Evolutionary conservation across 345 rosid genomes (phyloP), one percentile per base, ranked within the genome.

Genomic region (Stellera chamaejasme): DNA sequence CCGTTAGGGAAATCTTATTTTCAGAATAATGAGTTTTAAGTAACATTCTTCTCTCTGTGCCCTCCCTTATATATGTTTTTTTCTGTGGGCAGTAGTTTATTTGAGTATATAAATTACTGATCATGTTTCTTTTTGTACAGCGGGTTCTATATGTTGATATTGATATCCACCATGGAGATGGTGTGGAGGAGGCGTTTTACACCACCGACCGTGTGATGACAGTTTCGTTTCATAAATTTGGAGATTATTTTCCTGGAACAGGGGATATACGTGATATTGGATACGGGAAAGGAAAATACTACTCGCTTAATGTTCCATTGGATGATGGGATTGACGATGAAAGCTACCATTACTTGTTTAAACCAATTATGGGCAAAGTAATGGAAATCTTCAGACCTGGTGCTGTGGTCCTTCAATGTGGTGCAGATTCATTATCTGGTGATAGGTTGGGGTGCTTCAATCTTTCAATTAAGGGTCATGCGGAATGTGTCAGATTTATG

Each of bases 391-490:
- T 81, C 66, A 69, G 66, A 60, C 87, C 90, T 14, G 84, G 84
- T 52, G 84, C 84, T 0, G 87, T 83, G 15, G 81, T 83, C 44
- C 77, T 83, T 61, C 91, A 84, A 25, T 79, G 85, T 54, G 87
- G 83, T 54, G 88, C 85, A 52, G 87, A 81, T 68, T 84, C 87
- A 3, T 61, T 84, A 56, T 81, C 91, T 14, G 85, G 91, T 7
- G 91, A 77, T 72, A 69, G 91, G 74, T 72, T 84, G 48, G 85
- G 85, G 46, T 84, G 91, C 74, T 79, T 84, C 63, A 81, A 75
- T 72, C 80, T 81, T 56, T 75, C 87, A 3, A 77, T 80, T 72
- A 86, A 83, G 72, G 91, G 95, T n/a, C 88, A 87, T 45, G 88
- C 82, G 19, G 88, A 87, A 52, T 87, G 95, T 64, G 86, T 81